Evolutionary conservation across 2,329 filamentous ascomycete species (phyloP), one percentile per base, ranked within the genome.

Genomic region (Monilinia polystroma): DNA sequence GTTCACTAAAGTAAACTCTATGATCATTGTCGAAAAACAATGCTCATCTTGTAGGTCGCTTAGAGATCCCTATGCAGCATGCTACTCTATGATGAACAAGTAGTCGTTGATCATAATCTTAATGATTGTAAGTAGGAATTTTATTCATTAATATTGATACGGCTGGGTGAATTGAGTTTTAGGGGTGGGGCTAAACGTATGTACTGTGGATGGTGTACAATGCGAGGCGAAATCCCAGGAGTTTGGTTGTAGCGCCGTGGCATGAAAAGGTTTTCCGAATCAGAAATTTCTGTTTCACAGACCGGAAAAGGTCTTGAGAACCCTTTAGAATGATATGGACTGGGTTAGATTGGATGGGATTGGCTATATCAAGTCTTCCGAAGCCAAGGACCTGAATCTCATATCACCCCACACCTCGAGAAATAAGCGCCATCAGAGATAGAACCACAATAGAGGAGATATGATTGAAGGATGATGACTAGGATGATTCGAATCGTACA

Each of bases 211-310:
- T 29, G 43, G 12, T 60, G 23, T 32, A 47, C 18, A 32, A 35
- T 35, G 14, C 29, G 14, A 60, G n/a, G 58, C 12, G 45, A 60
- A 18, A 51, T 51, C 57, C 57, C 57, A 23, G 20, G 43, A 51
- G 57, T 38, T 38, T 60, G 57, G 57, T 60, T 60, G 29, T 49
- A 60, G 57, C 57, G 45, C 57, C 45, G 57, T 60, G 29, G 20
- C 20, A 51, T 49, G 57, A 38, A 60, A 60, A 29, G 20, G 29
- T 7, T 18, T 59, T 59, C 20, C 32, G 32, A 35, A 35, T 35
- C 32, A 35, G 32, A 35, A 35, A 8, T 35, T 35, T 35, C 32
- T 35, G 32, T 7, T 35, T 35, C 32, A 35, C 32, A 35, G 32
- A 35, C 1, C 32, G 12, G 41, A 58, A 35, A 20, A n/a, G 5